Conservation (phyloP, 192 early-diverging fungal species). For the Obelidium mucronatum region DNA sequence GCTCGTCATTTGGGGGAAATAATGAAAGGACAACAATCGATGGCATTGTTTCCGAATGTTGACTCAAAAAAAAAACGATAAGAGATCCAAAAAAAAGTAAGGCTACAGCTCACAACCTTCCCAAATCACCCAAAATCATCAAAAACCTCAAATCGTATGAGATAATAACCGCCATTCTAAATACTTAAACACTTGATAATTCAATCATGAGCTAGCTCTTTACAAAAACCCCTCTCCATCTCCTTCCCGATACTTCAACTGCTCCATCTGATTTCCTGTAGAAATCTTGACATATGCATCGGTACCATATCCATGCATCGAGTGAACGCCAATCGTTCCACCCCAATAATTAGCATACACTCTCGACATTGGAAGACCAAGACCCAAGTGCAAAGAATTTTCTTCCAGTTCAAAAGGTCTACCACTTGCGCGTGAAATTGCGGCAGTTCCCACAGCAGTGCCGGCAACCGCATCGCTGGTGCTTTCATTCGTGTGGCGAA, state of each 20-base stretch:
- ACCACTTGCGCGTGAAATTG: not conserved
- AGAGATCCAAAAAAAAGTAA: too few relatives aligned
- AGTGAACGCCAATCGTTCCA: slow-evolving; percentile 78
- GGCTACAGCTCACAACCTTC: too few relatives aligned
- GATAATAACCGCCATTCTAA: too few relatives aligned
- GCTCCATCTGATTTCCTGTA: slow-evolving; percentile 46
- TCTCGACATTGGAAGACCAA: slow-evolving; percentile 89
- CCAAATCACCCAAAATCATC: too few relatives aligned
- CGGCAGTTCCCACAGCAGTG: not conserved
- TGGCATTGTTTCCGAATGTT: too few relatives aligned
- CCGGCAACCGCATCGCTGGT: too few relatives aligned
- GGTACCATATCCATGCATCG: slow-evolving; percentile 89
- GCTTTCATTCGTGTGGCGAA: slow-evolving; percentile 31
- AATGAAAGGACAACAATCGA: too few relatives aligned
- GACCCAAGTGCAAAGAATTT: slow-evolving; percentile 66
- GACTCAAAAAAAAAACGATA: too few relatives aligned
- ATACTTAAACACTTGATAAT: not conserved
- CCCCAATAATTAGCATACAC: slow-evolving; percentile 98
- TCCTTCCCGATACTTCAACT: slow-evolving; percentile 21
- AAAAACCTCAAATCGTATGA: too few relatives aligned
- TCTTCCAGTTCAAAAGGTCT: slow-evolving; percentile 32
- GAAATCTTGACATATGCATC: slow-evolving; percentile 87
- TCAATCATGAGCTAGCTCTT: too few relatives aligned
- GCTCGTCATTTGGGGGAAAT: too few relatives aligned
- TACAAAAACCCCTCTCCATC: slow-evolving; percentile 6